A percentile compares a stretch with the other conserved stretches of the same genome.
These are phyloP conservation scores for Thymus quinquecostatus DNA, from an alignment of 257 asterid species.

Conservation along the genomic window DNA sequence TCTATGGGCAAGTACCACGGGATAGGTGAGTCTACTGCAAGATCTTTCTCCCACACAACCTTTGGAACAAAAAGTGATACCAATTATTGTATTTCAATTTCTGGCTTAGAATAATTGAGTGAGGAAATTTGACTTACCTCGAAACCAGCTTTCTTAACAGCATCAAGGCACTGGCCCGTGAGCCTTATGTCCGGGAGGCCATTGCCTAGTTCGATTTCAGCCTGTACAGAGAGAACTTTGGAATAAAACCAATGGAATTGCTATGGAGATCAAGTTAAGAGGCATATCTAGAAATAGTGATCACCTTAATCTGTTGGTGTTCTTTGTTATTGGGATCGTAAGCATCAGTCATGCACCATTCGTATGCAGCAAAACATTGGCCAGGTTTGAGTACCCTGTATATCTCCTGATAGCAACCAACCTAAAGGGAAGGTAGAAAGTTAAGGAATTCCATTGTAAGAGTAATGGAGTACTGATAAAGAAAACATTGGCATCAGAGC, in stretches of 20 bases:
- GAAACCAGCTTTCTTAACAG: constrained; percentile 81
- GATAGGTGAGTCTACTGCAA: constrained; percentile 81
- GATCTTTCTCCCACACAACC: constrained; percentile 93
- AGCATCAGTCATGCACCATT: constrained; percentile 98
- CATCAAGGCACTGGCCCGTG: constrained; percentile 77
- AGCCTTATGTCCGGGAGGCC: constrained; percentile 89
- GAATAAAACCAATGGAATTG: constrained; percentile 10
- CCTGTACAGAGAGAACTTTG: constrained; percentile 44
- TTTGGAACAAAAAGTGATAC: constrained; percentile 25
- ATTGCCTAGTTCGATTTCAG: constrained; percentile 92
- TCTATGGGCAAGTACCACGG: constrained; percentile 97
- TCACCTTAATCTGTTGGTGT: constrained; percentile 88
- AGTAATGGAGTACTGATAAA: not conserved
- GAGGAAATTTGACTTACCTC: constrained; percentile 55
- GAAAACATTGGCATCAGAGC: not conserved
- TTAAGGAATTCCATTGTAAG: constrained; percentile 7
- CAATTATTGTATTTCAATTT: not conserved
- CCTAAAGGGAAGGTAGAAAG: constrained; percentile 46
- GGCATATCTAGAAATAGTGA: not conserved
- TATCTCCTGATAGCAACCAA: constrained; percentile 92
- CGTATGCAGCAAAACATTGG: constrained; percentile 96
- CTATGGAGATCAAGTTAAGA: not conserved
- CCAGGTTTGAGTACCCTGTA: constrained; percentile 95
- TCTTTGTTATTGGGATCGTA: constrained; percentile 75
- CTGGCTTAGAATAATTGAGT: not conserved